These are phyloP conservation scores for Yarrowia sp. DNA, from an alignment of 805 yeast species.

Conservation along the genomic window DNA sequence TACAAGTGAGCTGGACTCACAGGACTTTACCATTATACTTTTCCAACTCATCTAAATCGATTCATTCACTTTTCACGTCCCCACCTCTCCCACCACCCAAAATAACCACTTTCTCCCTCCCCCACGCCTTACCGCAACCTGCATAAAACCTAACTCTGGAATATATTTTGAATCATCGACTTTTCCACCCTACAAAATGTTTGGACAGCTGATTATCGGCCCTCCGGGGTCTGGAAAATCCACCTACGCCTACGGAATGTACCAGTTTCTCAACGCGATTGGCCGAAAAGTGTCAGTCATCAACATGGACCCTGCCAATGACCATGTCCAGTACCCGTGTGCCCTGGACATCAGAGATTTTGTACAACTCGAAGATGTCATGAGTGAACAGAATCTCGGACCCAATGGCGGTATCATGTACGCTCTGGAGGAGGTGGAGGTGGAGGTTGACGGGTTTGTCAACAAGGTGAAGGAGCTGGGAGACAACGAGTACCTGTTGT, in stretches of 20 bases:
- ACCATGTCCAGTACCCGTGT: constrained; percentile 70
- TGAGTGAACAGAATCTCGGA: constrained; percentile 74
- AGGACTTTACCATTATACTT: no score
- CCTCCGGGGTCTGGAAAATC: constrained; percentile 99
- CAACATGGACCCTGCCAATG: constrained; percentile 94
- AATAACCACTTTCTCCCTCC: neutral
- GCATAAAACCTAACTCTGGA: constrained; percentile 3
- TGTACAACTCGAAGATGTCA: constrained; percentile 75
- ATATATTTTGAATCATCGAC: neutral
- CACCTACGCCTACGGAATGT: constrained; percentile 90
- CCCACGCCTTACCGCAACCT: constrained; percentile 9
- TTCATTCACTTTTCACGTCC: no score
- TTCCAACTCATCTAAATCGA: no score
- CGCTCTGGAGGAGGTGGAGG: constrained; percentile 74
- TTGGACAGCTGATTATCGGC: constrained; percentile 93
- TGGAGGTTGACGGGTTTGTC: constrained; percentile 64
- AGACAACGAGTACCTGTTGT: constrained; percentile 67
- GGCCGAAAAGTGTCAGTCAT: constrained; percentile 87
- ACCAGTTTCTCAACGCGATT: constrained; percentile 89
- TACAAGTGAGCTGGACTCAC: no score
- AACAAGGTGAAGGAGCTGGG: constrained; percentile 64
- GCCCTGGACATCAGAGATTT: constrained; percentile 81
- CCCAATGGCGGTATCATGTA: constrained; percentile 92
- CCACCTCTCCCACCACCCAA: neutral
- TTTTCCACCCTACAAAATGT: constrained; percentile 35